Percentiles rank a stretch among this genome's conserved stretches.
Conservation (phyloP, 768 basidiomycete genomes). For the Leccinum boreale region DNA sequence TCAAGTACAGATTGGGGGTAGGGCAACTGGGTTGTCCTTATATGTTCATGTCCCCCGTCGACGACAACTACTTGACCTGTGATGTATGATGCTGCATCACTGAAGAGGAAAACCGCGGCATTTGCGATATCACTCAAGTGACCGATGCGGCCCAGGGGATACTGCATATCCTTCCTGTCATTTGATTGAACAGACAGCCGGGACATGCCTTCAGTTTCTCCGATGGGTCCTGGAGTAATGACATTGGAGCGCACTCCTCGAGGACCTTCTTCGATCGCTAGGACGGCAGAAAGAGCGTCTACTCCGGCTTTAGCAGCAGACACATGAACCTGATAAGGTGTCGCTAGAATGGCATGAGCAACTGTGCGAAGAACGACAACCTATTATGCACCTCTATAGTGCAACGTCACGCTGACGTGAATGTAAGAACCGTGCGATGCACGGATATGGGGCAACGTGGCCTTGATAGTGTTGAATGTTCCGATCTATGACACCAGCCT, state of each 20-base stretch:
- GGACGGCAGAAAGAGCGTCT: constrained; percentile 80
- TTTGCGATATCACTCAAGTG: constrained; percentile 65
- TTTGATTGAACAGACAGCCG: constrained; percentile 41
- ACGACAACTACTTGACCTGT: constrained; percentile 72
- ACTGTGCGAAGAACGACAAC: neutral
- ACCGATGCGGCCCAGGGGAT: constrained; percentile 52
- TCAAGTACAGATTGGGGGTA: constrained; percentile 69
- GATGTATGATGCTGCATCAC: constrained; percentile 71
- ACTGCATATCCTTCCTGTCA: neutral
- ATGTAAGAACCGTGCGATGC: constrained; percentile 77
- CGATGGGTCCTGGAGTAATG: constrained; percentile 81
- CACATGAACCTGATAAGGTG: constrained; percentile 88
- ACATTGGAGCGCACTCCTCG: constrained; percentile 90
- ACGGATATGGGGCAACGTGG: constrained; percentile 74
- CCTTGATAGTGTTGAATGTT: constrained; percentile 93
- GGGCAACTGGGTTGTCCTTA: constrained; percentile 47
- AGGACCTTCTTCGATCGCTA: constrained; percentile 94
- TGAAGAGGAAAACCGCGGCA: constrained; percentile 77
- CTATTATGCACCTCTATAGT: constrained; percentile 60
- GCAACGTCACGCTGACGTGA: constrained; percentile 86
- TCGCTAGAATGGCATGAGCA: constrained; percentile 39
- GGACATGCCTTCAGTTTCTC: constrained; percentile 69
- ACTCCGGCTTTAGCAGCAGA: constrained; percentile 94
- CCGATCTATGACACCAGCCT: constrained; percentile 56
- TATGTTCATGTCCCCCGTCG: constrained; percentile 61